phyloP scores from a whole-genome alignment of 768 basidiomycete species.

The Russula sp. region DNA sequence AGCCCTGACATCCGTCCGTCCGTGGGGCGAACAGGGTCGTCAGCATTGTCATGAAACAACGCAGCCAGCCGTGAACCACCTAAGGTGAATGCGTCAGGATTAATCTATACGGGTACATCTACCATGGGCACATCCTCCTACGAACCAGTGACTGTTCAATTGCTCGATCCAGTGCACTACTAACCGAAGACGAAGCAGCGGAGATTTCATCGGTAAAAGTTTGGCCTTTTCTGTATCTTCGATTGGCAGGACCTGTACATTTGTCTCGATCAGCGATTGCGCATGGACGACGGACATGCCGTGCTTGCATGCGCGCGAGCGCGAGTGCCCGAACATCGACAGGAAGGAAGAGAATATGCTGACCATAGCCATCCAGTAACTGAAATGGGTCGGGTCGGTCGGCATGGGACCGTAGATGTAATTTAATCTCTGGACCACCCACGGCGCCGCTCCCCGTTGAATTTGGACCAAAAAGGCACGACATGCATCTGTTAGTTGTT shows the following conservation, averaged over 20 bases:
- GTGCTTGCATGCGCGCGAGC: background rate
- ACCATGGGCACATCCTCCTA: slow-evolving; percentile 16
- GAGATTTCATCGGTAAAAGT: slow-evolving; percentile 75
- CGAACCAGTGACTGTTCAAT: slow-evolving; percentile 56
- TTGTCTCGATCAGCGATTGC: slow-evolving; percentile 13
- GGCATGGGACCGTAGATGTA: slow-evolving; percentile 79
- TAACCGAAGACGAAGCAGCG: slow-evolving; percentile 74
- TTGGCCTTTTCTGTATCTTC: slow-evolving; percentile 88
- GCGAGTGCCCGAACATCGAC: background rate
- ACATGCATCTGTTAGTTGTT: slow-evolving; percentile 51
- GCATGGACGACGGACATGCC: background rate
- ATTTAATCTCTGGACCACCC: slow-evolving; percentile 87
- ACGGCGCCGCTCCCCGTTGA: slow-evolving; percentile 74
- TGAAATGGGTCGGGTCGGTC: slow-evolving; percentile 63
- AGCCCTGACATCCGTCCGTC: background rate
- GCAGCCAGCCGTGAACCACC: slow-evolving; percentile 78
- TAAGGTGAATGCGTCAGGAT: slow-evolving; percentile 34
- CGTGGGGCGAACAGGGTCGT: background rate
- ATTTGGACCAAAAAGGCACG: slow-evolving; percentile 60
- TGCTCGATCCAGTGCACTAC: slow-evolving; percentile 95
- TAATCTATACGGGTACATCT: slow-evolving; percentile 2
- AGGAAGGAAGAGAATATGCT: slow-evolving; percentile 30
- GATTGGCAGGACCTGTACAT: slow-evolving; percentile 66
- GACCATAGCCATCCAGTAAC: slow-evolving; percentile 85
- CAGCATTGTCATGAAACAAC: slow-evolving; percentile 44